A percentile compares a stretch with the other conserved stretches of the same genome.
Conservation (phyloP, 2,329 filamentous ascomycete species). For the Hypoxylon sp. region DNA sequence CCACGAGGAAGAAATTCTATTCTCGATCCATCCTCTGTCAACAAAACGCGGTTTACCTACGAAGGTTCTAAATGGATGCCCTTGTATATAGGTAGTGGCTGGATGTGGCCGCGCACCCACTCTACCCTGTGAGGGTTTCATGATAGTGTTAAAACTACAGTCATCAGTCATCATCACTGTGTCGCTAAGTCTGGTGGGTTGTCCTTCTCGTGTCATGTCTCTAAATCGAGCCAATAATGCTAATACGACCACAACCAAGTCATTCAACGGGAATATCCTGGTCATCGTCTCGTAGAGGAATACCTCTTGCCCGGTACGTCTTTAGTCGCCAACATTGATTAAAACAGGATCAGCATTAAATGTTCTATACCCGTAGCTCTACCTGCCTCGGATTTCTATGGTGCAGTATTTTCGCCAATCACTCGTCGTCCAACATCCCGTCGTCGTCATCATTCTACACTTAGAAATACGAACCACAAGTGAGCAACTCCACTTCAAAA, state of each 20-base stretch:
- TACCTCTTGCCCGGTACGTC: neutral
- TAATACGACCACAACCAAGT: neutral
- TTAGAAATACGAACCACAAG: neutral
- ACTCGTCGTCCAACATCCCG: neutral
- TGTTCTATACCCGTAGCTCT: neutral
- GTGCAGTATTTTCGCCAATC: neutral
- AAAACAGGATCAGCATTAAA: neutral
- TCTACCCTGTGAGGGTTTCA: too few relatives aligned
- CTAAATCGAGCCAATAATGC: too few relatives aligned
- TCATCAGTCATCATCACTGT: too few relatives aligned
- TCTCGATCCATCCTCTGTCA: neutral
- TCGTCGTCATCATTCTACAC: neutral
- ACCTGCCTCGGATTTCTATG: neutral
- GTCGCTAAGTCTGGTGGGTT: too few relatives aligned
- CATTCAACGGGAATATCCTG: neutral
- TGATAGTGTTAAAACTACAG: too few relatives aligned
- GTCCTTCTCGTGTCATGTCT: too few relatives aligned
- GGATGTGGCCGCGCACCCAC: too few relatives aligned
- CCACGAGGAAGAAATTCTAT: slow-evolving; percentile 17
- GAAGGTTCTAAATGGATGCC: too few relatives aligned
- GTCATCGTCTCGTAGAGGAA: neutral
- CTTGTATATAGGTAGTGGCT: too few relatives aligned
- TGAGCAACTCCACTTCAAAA: neutral
- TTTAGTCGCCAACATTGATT: neutral
- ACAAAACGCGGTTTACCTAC: neutral